These are phyloP conservation scores for Apiotrichum domesticum DNA, from an alignment of 1,284 basidiomycete species.

Conservation along the genomic window DNA sequence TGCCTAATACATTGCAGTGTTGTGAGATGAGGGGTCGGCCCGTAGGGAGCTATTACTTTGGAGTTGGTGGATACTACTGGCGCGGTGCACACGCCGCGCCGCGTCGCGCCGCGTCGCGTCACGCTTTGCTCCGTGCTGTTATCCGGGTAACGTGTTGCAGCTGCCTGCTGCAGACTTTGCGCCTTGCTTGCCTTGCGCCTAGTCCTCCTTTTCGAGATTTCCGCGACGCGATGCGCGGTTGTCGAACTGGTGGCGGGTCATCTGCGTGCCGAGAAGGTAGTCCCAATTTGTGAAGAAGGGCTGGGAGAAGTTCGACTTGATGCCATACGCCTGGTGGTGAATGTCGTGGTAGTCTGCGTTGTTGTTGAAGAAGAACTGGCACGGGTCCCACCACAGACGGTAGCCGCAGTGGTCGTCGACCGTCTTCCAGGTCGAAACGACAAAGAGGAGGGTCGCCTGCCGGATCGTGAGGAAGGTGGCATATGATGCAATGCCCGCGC, in stretches of 20 bases:
- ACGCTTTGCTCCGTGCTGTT: no score
- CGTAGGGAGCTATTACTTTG: no score
- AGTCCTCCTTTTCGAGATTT: constrained; percentile 6
- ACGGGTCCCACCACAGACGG: constrained; percentile 76
- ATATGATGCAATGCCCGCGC: constrained; percentile 70
- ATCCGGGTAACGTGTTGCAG: no score
- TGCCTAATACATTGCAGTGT: background rate
- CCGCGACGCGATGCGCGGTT: background rate
- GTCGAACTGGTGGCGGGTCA: constrained; percentile 41
- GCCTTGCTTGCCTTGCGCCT: background rate
- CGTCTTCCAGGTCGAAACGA: constrained; percentile 82
- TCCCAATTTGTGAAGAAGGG: constrained; percentile 65
- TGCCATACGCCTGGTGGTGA: constrained; percentile 87
- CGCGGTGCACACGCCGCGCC: no score
- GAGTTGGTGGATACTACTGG: no score
- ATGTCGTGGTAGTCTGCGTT: constrained; percentile 98
- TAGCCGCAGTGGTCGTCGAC: constrained; percentile 98
- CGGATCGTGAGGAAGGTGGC: constrained; percentile 68
- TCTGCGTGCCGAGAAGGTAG: constrained; percentile 43
- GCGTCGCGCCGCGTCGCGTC: no score
- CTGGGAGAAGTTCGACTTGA: constrained; percentile 94
- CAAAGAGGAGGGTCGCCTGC: constrained; percentile 80
- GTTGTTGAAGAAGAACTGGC: constrained; percentile 83
- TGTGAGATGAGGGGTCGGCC: no score
- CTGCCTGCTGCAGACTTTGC: no score